These are phyloP conservation scores for Diplocarpon mali DNA, from an alignment of 2,329 filamentous ascomycete genomes.

Conservation along the genomic window DNA sequence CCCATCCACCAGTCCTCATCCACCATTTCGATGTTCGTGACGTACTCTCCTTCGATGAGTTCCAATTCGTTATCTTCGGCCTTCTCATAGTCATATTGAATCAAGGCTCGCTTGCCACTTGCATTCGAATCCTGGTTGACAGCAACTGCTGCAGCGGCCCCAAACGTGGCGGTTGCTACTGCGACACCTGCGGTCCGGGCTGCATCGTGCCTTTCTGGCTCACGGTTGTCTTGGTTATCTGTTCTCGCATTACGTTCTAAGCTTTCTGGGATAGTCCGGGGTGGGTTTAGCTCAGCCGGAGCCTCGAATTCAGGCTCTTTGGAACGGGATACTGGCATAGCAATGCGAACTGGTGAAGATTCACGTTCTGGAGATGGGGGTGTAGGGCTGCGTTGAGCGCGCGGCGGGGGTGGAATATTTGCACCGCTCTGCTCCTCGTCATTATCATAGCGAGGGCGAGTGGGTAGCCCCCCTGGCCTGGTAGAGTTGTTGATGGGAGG, in stretches of 20 bases:
- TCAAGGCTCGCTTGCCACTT: constrained; percentile 62
- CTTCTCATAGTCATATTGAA: constrained; percentile 95
- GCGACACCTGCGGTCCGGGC: constrained; percentile 48
- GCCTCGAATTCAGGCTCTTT: constrained; percentile 42
- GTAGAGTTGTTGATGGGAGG: constrained; percentile 29
- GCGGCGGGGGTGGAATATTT: constrained; percentile 32
- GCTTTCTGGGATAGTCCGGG: constrained; percentile 52
- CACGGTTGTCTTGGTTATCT: constrained; percentile 54
- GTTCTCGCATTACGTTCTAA: constrained; percentile 50
- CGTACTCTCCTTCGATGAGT: constrained; percentile 74
- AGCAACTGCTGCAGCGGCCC: constrained; percentile 26
- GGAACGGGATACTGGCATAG: constrained; percentile 68
- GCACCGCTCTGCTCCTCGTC: constrained; percentile 38
- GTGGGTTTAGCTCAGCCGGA: constrained; percentile 35
- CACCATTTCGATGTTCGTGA: constrained; percentile 92
- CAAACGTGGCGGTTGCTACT: constrained; percentile 38
- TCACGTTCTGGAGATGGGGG: constrained; percentile 38
- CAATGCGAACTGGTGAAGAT: constrained; percentile 71
- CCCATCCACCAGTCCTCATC: constrained; percentile 99
- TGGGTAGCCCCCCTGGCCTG: constrained; percentile 61
- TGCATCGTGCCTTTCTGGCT: constrained; percentile 48
- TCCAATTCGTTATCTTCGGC: constrained; percentile 96
- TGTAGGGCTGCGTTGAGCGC: constrained; percentile 27
- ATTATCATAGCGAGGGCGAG: constrained; percentile 40
- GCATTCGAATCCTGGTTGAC: constrained; percentile 35